Base-by-base conservation (phyloP, 768 basidiomycete genomes). In the Kwoniella dejecticola region DNA sequence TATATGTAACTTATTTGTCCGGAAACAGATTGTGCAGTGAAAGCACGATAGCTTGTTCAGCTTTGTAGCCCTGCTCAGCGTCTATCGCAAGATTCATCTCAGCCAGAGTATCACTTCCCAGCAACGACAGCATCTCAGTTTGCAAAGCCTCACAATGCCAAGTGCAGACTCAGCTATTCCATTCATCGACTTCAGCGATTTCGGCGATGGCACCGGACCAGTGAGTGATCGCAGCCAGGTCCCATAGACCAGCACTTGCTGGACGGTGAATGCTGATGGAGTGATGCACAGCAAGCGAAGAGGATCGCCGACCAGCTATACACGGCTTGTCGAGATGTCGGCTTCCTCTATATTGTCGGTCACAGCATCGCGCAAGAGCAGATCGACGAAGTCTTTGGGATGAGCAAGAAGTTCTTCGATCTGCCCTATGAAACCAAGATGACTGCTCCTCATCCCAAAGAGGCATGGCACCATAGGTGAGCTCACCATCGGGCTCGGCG, bases 341-440 rank as follows among this genome's bases (percentile, higher is more conserved):
- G 73, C 0, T 75, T 75, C 52, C 67, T 64, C 17, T 75, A 75
- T 52, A 27, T 72, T 21, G 64, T 61, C n/a, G 62, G 63, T 19
- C 54, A 61, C 33, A 57, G 68, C 1, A 57, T 72, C 12, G 58
- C 68, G 8, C 60, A 72, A 40, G 47, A 60, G 2, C 8, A 21
- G 19, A 53, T 75, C 30, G 66, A 67, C 13, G 62, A 60, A 17
- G 66, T 67, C 58, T 75, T 75, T 47, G 68, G 26, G 4, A 60
- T 50, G 45, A 60, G 61, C 60, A 60, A 55, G 19, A 55, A 40
- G 33, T 70, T 69, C 60, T 75, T 72, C 45, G 63, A 26, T 5
- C 56, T 74, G 1, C 68, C 72, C 3, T 24, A 59, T 8, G 70
- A 74, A 31, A 41, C 63, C 1, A 74, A 74, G 60, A 61, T 67